These are phyloP conservation scores for Heliamphora pulchella DNA, from an alignment of 179 eudicot genomes.

Conservation along the genomic window DNA sequence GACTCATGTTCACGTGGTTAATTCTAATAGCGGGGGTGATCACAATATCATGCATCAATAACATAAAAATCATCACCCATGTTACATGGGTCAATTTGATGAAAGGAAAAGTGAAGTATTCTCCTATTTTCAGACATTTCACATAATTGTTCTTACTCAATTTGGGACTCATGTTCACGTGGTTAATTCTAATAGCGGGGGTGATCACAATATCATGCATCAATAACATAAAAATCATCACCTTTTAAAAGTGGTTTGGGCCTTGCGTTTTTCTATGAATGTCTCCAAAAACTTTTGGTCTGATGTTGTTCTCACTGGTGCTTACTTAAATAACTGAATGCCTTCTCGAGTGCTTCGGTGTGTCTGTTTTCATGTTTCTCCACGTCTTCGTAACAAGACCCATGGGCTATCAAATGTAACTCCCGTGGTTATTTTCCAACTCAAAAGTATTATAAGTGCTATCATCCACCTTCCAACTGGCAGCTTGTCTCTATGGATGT, in stretches of 20 bases:
- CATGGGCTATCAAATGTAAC: not conserved
- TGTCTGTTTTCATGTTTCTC: not conserved
- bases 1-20: too few relatives aligned
- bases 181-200: not conserved
- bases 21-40: too few relatives aligned
- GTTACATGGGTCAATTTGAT: not conserved
- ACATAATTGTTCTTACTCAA: not conserved
- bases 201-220: not conserved
- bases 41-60: too few relatives aligned
- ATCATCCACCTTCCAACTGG: not conserved
- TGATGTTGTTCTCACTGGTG: too few relatives aligned
- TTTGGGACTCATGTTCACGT: not conserved
- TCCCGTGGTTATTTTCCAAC: not conserved
- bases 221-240: not conserved
- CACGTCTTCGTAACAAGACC: not conserved
- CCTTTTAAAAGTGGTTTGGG: not conserved
- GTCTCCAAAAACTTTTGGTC: too few relatives aligned
- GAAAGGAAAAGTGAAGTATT: not conserved
- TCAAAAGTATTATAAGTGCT: not conserved
- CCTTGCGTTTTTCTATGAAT: not conserved
- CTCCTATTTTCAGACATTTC: not conserved
- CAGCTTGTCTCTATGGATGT: not conserved
- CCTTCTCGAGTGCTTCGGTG: not conserved
- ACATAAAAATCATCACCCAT: too few relatives aligned
- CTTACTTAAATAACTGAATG: not conserved